A percentile compares a stretch with the other conserved stretches of the same genome.
These are phyloP conservation scores for Mycosphaerella sp. DNA, from an alignment of 2,329 filamentous ascomycete genomes.

Conservation along the genomic window DNA sequence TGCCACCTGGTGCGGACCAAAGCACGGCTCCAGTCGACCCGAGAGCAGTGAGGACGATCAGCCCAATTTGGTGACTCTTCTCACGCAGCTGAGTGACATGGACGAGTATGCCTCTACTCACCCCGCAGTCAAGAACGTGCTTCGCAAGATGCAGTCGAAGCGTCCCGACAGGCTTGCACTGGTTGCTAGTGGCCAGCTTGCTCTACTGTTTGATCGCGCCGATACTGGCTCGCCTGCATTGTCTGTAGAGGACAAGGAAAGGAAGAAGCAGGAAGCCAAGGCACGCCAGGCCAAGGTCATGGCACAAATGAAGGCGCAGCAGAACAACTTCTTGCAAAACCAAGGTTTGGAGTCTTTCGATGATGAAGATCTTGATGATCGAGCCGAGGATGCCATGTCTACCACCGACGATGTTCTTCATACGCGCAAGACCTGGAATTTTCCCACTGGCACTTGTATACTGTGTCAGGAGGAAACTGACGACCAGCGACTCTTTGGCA, in stretches of 20 bases:
- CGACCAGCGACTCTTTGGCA: conserved; percentile 81
- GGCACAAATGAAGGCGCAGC: conserved; percentile 97
- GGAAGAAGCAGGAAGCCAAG: conserved; percentile 83
- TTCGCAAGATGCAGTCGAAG: conserved; percentile 79
- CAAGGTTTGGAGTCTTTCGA: conserved; percentile 88
- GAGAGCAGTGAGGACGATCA: conserved; percentile 4
- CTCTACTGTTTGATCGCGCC: conserved; percentile 61
- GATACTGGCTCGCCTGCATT: conserved; percentile 72
- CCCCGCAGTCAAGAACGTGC: conserved; percentile 73
- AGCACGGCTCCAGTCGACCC: neutral
- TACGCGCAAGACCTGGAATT: conserved; percentile 74
- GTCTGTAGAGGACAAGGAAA: conserved; percentile 60
- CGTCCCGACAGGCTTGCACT: conserved; percentile 62
- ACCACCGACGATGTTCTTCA: conserved; percentile 54
- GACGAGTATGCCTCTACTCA: conserved; percentile 76
- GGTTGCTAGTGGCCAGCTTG: conserved; percentile 38
- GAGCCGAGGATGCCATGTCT: conserved; percentile 55
- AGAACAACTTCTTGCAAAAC: conserved; percentile 86
- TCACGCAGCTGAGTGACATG: conserved; percentile 47
- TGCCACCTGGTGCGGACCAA: conserved; percentile 7
- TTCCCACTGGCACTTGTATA: conserved; percentile 88
- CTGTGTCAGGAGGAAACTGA: conserved; percentile 94
- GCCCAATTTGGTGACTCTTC: conserved; percentile 44
- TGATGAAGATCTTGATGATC: conserved; percentile 68
- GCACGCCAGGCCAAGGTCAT: conserved; percentile 90